phyloP scores from a whole-genome alignment of 2,329 filamentous ascomycete species.

The Metarhizium robertsii region DNA sequence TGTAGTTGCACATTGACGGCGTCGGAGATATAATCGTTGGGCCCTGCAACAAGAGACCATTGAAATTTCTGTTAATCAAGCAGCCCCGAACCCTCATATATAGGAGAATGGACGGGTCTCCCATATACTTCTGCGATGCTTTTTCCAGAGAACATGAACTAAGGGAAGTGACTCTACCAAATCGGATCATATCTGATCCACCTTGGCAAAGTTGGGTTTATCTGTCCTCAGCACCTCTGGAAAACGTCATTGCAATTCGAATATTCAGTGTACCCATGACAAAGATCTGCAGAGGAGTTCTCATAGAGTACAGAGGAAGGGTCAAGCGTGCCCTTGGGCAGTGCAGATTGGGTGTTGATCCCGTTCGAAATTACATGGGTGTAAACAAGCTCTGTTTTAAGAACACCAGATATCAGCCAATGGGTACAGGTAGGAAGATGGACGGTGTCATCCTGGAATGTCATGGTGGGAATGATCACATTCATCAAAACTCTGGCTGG shows the following conservation, averaged over 20 bases:
- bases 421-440: background rate
- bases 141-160: background rate
- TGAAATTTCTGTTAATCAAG: background rate
- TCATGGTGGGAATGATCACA: background rate
- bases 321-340: background rate
- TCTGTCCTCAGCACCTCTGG: background rate
- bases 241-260: background rate
- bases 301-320: background rate
- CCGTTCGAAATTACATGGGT: background rate
- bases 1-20: background rate
- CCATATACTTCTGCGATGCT: background rate
- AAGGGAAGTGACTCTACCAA: background rate
- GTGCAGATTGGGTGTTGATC: slow-evolving; percentile 1
- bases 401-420: background rate
- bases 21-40: background rate
- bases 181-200: background rate
- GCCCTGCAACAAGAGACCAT: background rate
- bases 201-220: background rate
- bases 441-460: background rate
- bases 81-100: background rate
- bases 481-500: background rate
- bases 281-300: background rate
- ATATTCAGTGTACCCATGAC: background rate
- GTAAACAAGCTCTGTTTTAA: background rate
- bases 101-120: background rate